phyloP scores from a whole-genome alignment of 2,329 filamentous ascomycete species.

The Ceratocystis variospora region DNA sequence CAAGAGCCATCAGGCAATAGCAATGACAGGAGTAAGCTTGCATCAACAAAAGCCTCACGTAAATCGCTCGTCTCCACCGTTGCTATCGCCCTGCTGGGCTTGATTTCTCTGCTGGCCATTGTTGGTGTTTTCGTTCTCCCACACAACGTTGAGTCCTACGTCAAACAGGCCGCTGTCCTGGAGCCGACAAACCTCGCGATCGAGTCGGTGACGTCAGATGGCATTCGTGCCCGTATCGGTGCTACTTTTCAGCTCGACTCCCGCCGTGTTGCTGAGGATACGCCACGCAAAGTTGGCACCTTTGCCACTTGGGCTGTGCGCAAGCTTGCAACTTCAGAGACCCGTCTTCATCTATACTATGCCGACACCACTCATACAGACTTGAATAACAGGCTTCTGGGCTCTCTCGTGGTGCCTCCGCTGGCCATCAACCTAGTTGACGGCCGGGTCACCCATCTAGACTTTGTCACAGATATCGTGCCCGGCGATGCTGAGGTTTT shows the following conservation, averaged over 20 bases:
- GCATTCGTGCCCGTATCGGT: constrained; percentile 66
- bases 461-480: constrained; percentile 62
- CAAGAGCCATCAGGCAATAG: constrained; percentile 14
- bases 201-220: constrained; percentile 66
- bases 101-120: constrained; percentile 54
- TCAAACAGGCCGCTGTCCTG: constrained; percentile 66
- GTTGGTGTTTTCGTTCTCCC: constrained; percentile 69
- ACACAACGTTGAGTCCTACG: constrained; percentile 70
- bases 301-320: constrained; percentile 68
- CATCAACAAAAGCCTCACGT: constrained; percentile 26
- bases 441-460: constrained; percentile 60
- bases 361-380: constrained; percentile 48
- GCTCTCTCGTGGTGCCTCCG: constrained; percentile 61
- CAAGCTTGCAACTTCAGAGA: constrained; percentile 59
- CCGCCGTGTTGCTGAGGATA: constrained; percentile 54
- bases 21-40: constrained; percentile 18
- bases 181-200: constrained; percentile 74
- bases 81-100: constrained; percentile 52
- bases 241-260: constrained; percentile 73
- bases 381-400: constrained; percentile 50
- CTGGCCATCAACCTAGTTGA: constrained; percentile 65
- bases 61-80: constrained; percentile 55
- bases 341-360: constrained; percentile 61
- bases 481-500: constrained; percentile 67
- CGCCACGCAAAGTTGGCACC: constrained; percentile 61